Evolutionary conservation across 1,284 basidiomycete genomes (phyloP).

Genomic region (Ganoderma sinense): DNA sequence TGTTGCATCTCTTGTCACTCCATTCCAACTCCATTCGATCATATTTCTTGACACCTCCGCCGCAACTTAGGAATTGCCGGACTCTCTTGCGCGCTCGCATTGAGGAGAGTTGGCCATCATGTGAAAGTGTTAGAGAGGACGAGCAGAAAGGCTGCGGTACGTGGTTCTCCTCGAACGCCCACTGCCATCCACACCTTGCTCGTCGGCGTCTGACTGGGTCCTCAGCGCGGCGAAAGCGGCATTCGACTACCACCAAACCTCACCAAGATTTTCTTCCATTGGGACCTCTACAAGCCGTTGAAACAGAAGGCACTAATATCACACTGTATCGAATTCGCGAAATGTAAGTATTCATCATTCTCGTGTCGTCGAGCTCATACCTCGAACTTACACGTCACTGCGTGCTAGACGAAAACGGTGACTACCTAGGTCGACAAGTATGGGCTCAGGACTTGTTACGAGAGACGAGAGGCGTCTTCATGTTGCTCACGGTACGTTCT

Average conservation of each 20-base stretch:
- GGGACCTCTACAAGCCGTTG: constrained; percentile 57
- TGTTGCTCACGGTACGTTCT: constrained; percentile 57
- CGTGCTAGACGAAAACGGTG: constrained; percentile 45
- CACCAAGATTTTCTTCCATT: constrained; percentile 62
- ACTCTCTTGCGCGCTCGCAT: constrained; percentile 59
- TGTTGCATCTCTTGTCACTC: background rate
- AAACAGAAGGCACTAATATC: constrained; percentile 46
- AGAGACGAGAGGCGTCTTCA: constrained; percentile 62
- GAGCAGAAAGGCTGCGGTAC: constrained; percentile 44
- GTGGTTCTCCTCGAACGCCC: constrained; percentile 19
- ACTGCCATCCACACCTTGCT: background rate
- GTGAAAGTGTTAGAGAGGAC: constrained; percentile 61
- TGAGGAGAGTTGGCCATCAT: constrained; percentile 61
- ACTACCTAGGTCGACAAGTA: constrained; percentile 55
- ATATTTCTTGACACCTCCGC: background rate
- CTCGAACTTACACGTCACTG: background rate
- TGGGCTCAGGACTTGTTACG: constrained; percentile 62
- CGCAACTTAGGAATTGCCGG: constrained; percentile 47
- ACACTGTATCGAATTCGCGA: constrained; percentile 46
- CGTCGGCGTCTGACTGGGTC: background rate
- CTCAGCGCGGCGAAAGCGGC: constrained; percentile 44
- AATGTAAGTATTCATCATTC: constrained; percentile 40
- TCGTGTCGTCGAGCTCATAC: background rate
- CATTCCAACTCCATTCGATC: background rate
- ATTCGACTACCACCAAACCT: constrained; percentile 62